Conservation (phyloP, 345 rosid species). For the Salix brachista region DNA sequence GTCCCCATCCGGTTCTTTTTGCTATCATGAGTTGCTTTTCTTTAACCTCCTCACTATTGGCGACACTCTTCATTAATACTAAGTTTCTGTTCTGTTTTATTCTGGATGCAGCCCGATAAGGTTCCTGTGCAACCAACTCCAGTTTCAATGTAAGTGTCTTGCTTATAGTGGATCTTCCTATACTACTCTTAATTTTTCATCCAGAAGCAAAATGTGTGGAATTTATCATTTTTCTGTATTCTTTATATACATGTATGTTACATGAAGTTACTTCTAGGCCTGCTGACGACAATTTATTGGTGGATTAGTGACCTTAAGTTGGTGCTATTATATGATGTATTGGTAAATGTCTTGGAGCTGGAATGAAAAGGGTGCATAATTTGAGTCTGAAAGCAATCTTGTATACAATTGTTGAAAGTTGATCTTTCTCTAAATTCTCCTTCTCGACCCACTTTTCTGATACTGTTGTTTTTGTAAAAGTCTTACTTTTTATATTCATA, state of each 20-base stretch:
- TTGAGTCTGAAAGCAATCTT: too few relatives aligned
- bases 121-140: slow-evolving; percentile 69
- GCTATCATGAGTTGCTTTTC: not conserved
- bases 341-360: too few relatives aligned
- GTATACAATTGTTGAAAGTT: too few relatives aligned
- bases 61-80: slow-evolving; percentile 8
- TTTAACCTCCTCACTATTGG: not conserved
- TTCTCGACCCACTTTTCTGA: too few relatives aligned
- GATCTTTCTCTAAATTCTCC: too few relatives aligned
- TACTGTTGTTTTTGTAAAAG: too few relatives aligned
- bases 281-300: not conserved
- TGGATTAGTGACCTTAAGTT: too few relatives aligned
- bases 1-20: not conserved
- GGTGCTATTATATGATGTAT: too few relatives aligned
- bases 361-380: too few relatives aligned
- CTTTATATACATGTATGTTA: not conserved
- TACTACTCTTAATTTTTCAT: not conserved
- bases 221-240: too few relatives aligned
- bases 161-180: not conserved
- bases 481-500: not conserved
- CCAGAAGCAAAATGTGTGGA: not conserved
- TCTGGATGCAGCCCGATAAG: slow-evolving; percentile 59
- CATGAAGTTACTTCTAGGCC: not conserved
- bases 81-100: slow-evolving; percentile 17
- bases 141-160: slow-evolving; percentile 68